Conservation (phyloP, 805 yeast genomes). For the Spencermartinsiella europaea region DNA sequence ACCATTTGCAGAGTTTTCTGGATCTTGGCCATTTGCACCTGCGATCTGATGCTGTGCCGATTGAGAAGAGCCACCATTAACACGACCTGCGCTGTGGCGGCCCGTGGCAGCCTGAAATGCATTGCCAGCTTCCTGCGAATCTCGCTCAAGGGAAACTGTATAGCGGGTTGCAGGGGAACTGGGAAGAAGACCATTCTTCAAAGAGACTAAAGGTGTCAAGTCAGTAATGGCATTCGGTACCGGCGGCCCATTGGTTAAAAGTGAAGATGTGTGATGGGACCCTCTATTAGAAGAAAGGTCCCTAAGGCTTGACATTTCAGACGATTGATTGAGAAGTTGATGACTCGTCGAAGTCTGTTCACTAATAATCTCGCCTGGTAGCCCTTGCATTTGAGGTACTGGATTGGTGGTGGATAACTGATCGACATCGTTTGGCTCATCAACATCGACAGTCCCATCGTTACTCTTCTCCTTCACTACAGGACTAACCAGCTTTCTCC, state of each 20-base stretch:
- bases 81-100: too few relatives aligned
- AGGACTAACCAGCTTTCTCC: conserved; percentile 73
- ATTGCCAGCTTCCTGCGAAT: not conserved
- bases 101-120: not conserved
- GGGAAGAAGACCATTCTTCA: not conserved
- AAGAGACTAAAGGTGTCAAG: not conserved
- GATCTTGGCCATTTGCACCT: not conserved
- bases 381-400: conserved; percentile 1
- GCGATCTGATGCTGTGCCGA: not conserved
- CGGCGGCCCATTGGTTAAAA: not conserved
- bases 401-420: not conserved
- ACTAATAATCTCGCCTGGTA: not conserved
- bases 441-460: not conserved
- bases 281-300: not conserved
- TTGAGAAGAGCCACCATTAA: not conserved
- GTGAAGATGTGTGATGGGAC: not conserved
- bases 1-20: not conserved
- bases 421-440: not conserved
- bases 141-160: not conserved
- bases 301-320: not conserved
- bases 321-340: not conserved
- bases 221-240: not conserved
- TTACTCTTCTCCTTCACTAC: conserved; percentile 49
- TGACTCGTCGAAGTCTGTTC: not conserved
- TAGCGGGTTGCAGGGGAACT: not conserved